Evolutionary conservation across 2,329 filamentous ascomycete species (phyloP).

Genomic region (Trichoderma sp.): DNA sequence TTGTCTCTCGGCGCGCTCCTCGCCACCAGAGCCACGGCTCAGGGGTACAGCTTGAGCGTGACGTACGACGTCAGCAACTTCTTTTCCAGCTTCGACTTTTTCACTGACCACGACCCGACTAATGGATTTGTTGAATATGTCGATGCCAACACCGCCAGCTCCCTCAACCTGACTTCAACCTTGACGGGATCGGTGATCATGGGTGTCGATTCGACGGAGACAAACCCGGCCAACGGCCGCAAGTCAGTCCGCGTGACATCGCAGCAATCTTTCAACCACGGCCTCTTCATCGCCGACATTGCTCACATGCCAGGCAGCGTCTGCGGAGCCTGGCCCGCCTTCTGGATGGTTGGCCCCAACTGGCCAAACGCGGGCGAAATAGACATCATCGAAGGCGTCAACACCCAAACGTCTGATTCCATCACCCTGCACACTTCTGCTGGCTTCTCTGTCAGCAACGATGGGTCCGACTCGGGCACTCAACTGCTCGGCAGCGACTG

Average conservation of each 20-base stretch:
- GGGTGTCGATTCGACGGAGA: constrained; percentile 65
- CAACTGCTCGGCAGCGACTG: constrained; percentile 57
- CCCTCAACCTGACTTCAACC: constrained; percentile 59
- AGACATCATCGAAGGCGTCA: constrained; percentile 79
- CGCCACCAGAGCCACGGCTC: constrained; percentile 32
- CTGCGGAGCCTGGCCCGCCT: constrained; percentile 77
- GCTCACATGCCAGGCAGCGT: constrained; percentile 72
- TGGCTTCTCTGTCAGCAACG: constrained; percentile 59
- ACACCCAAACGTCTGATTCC: constrained; percentile 58
- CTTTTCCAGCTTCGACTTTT: constrained; percentile 59
- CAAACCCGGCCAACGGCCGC: constrained; percentile 60
- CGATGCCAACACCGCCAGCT: constrained; percentile 57
- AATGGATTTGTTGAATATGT: constrained; percentile 74
- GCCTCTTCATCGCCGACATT: constrained; percentile 73
- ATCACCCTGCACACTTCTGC: constrained; percentile 68
- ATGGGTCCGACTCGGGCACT: constrained; percentile 49
- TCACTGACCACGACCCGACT: constrained; percentile 65
- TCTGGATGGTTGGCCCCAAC: constrained; percentile 66
- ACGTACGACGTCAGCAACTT: constrained; percentile 57
- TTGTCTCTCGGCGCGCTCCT: constrained; percentile 36
- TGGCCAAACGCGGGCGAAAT: constrained; percentile 76
- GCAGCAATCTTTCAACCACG: constrained; percentile 65
- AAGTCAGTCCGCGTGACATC: constrained; percentile 70
- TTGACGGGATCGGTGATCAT: constrained; percentile 62
- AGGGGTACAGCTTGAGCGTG: constrained; percentile 42